These are phyloP conservation scores for Alternaria hordeiaustralica DNA, from an alignment of 2,329 filamentous ascomycete species.

Conservation along the genomic window DNA sequence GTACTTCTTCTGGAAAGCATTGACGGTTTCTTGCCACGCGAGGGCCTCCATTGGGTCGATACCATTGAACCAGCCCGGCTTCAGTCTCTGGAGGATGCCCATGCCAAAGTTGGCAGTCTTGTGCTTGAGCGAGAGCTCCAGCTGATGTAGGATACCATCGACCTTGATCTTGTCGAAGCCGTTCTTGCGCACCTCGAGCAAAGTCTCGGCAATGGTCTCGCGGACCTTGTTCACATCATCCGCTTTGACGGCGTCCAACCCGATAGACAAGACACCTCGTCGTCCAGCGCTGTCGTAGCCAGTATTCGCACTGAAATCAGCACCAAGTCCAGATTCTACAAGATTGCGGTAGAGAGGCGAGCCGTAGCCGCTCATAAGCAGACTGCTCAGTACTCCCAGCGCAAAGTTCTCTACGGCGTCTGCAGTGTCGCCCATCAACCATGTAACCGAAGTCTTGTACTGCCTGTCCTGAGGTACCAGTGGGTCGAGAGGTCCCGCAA, in stretches of 20 bases:
- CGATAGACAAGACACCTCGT: slow-evolving; percentile 85
- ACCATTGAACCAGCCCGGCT: slow-evolving; percentile 94
- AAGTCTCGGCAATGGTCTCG: slow-evolving; percentile 72
- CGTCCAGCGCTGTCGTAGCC: slow-evolving; percentile 84
- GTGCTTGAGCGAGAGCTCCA: slow-evolving; percentile 92
- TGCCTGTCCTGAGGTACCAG: slow-evolving; percentile 86
- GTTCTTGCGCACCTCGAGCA: slow-evolving; percentile 71
- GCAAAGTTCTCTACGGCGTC: slow-evolving; percentile 90
- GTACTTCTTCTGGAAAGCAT: slow-evolving; percentile 79
- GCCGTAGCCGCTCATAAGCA: slow-evolving; percentile 93
- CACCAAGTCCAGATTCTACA: slow-evolving; percentile 87
- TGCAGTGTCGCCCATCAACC: slow-evolving; percentile 83
- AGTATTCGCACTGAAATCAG: slow-evolving; percentile 93
- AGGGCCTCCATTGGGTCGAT: slow-evolving; percentile 90
- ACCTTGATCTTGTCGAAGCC: slow-evolving; percentile 92
- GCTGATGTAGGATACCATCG: slow-evolving; percentile 89
- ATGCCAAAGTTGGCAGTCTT: slow-evolving; percentile 97
- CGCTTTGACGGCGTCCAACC: slow-evolving; percentile 86
- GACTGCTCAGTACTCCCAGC: slow-evolving; percentile 77
- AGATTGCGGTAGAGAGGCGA: slow-evolving; percentile 89
- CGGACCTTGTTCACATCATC: slow-evolving; percentile 80
- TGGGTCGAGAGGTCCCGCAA: slow-evolving; percentile 84
- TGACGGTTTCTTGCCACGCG: slow-evolving; percentile 88
- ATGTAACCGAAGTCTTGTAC: slow-evolving; percentile 91
- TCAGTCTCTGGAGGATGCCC: slow-evolving; percentile 84